Evolutionary conservation across 495 filamentous ascomycete genomes (phyloP), one percentile per base, ranked within the genome.

Genomic region (Neurospora sp.): DNA sequence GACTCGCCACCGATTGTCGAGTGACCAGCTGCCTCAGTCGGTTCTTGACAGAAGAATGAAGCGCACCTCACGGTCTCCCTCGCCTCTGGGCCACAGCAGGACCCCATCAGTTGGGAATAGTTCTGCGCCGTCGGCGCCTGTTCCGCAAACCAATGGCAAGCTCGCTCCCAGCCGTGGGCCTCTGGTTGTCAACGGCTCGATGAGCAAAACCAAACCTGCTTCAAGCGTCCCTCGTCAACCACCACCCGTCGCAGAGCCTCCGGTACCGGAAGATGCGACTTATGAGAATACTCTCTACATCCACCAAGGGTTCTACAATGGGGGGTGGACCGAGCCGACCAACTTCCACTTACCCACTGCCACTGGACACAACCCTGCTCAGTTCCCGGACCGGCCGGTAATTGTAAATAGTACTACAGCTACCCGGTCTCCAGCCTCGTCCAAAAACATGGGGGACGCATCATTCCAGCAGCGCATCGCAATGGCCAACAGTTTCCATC

Each of bases 41-140:
- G 81, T 87, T 9, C 80, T 87, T 12, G 85, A 89, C 70, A 77
- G 84, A 38, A 79, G 83, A 65, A 84, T 86, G 70, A 84, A 81
- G 76, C 79, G 85, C 40, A 83, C 82, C 14, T 87, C 87, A 22
- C 81, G 86, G 27, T 88, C 87, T n/a, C 85, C 87, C 8, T 89
- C 87, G 0, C 87, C 87, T 4, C 78, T 84, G 41, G 83, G 82
- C 7, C 85, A 86, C 75, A 78, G 80, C 45, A 81, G 84, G 69
- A 82, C 80, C 31, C 81, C 82, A 45, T 84, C 86, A 4, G 77
- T 79, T 4, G 83, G 86, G 20, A 76, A 81, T 61, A 80, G 77
- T 68, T 82, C 84, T 12, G 76, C 80, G 16, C 82, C 80, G 68
- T 78, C 82, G 9, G 76, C 77, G 3, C 78, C 82, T 0, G 81